A percentile compares a stretch with the other conserved stretches of the same genome.
These are phyloP conservation scores for Colletotrichum filicis DNA, from an alignment of 2,329 filamentous ascomycete genomes.

Conservation along the genomic window DNA sequence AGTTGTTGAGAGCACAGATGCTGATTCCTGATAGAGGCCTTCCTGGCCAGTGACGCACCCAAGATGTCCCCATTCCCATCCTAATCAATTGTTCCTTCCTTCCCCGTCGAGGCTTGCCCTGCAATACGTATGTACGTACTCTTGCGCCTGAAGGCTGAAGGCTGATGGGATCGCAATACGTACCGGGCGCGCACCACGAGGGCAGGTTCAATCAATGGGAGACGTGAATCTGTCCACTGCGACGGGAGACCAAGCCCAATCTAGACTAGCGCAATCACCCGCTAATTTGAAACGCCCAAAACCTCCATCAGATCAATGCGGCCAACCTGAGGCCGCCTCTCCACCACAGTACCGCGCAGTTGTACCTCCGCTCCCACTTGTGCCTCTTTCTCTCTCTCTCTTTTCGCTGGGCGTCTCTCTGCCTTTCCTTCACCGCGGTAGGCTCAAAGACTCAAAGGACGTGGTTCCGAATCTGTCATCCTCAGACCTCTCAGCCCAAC, in stretches of 20 bases:
- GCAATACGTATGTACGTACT: too few relatives aligned
- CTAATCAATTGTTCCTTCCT: too few relatives aligned
- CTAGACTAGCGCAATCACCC: conserved; percentile 29
- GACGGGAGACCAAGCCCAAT: conserved; percentile 21
- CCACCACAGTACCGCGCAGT: too few relatives aligned
- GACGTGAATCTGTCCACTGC: conserved; percentile 29
- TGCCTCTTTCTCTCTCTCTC: not conserved
- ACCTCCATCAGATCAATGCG: conserved; percentile 37
- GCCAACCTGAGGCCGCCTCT: not conserved
- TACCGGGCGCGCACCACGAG: conserved; percentile 10
- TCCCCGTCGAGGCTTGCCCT: not conserved
- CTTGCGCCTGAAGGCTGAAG: not conserved
- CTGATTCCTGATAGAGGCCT: not conserved
- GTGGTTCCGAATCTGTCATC: not conserved
- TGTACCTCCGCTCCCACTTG: not conserved
- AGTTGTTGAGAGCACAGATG: too few relatives aligned
- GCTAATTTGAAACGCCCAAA: conserved; percentile 38
- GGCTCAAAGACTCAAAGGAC: not conserved
- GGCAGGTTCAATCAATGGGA: conserved; percentile 35
- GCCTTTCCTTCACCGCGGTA: not conserved
- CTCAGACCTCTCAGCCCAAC: not conserved
- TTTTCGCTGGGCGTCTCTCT: not conserved
- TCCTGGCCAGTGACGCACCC: not conserved
- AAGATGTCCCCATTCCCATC: not conserved
- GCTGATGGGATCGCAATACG: not conserved